These are phyloP conservation scores for Daldinia vernicosa DNA, from an alignment of 495 filamentous ascomycete species.

Conservation along the genomic window DNA sequence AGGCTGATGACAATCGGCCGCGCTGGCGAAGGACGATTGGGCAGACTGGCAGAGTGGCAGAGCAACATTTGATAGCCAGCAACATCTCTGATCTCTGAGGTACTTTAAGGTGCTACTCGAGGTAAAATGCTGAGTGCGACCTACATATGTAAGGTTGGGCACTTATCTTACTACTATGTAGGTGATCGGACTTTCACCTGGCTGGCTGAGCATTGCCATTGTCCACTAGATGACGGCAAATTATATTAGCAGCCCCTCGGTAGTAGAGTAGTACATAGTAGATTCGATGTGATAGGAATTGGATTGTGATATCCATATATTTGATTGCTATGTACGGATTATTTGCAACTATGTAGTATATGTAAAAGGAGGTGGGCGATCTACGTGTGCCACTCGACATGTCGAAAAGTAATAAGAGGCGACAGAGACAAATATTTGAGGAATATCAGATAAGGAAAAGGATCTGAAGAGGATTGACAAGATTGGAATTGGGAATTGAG, in stretches of 20 bases:
- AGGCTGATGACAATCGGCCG: constrained; percentile 22
- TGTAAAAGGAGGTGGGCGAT: background rate
- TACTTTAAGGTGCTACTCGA: background rate
- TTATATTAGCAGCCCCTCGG: background rate
- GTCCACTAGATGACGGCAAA: constrained; percentile 3
- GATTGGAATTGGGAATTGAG: constrained; percentile 21
- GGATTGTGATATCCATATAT: background rate
- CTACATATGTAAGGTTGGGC: background rate
- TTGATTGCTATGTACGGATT: background rate
- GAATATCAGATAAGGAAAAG: constrained; percentile 29
- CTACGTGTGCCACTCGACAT: constrained; percentile 16
- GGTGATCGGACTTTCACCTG: background rate
- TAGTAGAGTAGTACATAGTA: background rate
- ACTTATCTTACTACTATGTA: background rate
- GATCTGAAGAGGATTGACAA: constrained; percentile 31
- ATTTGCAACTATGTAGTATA: background rate
- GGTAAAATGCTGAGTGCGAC: background rate
- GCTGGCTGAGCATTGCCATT: constrained; percentile 4
- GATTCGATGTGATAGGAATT: background rate
- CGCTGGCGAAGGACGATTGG: constrained; percentile 34
- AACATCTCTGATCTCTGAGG: background rate
- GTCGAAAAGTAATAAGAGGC: constrained; percentile 21
- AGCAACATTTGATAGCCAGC: constrained; percentile 4
- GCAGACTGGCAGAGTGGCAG: background rate
- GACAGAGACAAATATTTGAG: constrained; percentile 18